Conservation (phyloP, 768 basidiomycete genomes). For the Termitomyces heimii region DNA sequence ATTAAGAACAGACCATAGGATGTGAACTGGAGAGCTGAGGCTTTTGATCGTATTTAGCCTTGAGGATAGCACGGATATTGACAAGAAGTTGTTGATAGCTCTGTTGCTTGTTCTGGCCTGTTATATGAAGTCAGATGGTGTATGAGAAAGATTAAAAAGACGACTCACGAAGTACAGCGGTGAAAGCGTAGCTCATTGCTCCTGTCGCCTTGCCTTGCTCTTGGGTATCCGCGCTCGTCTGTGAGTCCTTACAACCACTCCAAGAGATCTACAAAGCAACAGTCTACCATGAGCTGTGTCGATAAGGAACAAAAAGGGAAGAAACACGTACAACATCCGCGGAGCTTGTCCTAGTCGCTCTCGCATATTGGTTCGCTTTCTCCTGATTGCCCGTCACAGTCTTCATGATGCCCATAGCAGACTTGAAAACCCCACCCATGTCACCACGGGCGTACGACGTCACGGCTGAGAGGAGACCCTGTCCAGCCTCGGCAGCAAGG, state of each 20-base stretch:
- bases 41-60: conserved; percentile 35
- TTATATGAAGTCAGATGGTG: conserved; percentile 18
- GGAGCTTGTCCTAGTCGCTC: conserved; percentile 63
- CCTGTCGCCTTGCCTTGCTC: conserved; percentile 65
- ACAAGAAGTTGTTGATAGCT: conserved; percentile 42
- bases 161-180: conserved; percentile 43
- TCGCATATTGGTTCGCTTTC: conserved; percentile 59
- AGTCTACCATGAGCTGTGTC: background rate
- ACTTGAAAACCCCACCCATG: conserved; percentile 69
- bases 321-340: conserved; percentile 76
- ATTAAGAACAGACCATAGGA: conserved; percentile 30
- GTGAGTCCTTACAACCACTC: conserved; percentile 76
- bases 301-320: background rate
- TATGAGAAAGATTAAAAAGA: background rate
- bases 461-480: conserved; percentile 77
- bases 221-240: conserved; percentile 75
- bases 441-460: conserved; percentile 76
- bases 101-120: conserved; percentile 36
- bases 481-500: conserved; percentile 78
- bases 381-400: conserved; percentile 59
- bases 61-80: conserved; percentile 33
- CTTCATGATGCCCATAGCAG: conserved; percentile 71
- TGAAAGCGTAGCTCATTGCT: conserved; percentile 76
- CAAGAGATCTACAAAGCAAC: conserved; percentile 60
- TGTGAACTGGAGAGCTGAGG: conserved; percentile 35